Evolutionary conservation across 345 rosid species (phyloP).

Genomic region (Draba incana): DNA sequence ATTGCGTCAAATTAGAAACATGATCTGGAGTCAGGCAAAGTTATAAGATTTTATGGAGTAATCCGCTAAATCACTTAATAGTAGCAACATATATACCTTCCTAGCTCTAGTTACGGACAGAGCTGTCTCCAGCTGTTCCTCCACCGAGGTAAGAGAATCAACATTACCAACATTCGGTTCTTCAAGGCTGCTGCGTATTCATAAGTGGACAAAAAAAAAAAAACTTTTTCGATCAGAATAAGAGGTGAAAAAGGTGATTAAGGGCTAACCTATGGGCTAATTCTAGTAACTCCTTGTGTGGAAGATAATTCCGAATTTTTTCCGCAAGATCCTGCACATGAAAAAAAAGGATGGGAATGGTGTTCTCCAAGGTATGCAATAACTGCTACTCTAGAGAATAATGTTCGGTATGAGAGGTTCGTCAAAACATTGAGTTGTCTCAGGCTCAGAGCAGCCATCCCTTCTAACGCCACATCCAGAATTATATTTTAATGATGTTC

Average conservation of each 20-base stretch:
- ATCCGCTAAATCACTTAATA: neutral
- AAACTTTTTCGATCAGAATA: neutral
- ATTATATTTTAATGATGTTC: neutral
- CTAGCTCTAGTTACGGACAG: conserved; percentile 35
- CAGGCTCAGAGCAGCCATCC: neutral
- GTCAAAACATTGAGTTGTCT: conserved; percentile 6
- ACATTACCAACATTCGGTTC: conserved; percentile 22
- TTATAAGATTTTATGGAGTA: neutral
- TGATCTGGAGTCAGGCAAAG: conserved; percentile 4
- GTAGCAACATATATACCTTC: conserved; percentile 27
- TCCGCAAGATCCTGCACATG: conserved; percentile 30
- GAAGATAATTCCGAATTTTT: conserved; percentile 22
- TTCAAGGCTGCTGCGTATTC: conserved; percentile 34
- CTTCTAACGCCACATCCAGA: neutral
- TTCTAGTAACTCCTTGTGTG: conserved; percentile 32
- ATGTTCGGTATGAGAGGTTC: neutral
- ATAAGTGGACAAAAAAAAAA: neutral
- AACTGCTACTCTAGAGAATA: neutral
- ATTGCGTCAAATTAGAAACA: conserved; percentile 13
- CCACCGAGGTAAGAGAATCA: conserved; percentile 15
- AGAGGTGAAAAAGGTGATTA: neutral
- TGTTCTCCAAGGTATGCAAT: neutral
- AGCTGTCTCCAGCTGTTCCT: conserved; percentile 24
- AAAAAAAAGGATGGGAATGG: neutral
- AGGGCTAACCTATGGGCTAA: conserved; percentile 27